A percentile compares a stretch with the other conserved stretches of the same genome.
Evolutionary conservation across 352 stramenopile species (phyloP).

Genomic region (Globisporangium cylindrosporum): DNA sequence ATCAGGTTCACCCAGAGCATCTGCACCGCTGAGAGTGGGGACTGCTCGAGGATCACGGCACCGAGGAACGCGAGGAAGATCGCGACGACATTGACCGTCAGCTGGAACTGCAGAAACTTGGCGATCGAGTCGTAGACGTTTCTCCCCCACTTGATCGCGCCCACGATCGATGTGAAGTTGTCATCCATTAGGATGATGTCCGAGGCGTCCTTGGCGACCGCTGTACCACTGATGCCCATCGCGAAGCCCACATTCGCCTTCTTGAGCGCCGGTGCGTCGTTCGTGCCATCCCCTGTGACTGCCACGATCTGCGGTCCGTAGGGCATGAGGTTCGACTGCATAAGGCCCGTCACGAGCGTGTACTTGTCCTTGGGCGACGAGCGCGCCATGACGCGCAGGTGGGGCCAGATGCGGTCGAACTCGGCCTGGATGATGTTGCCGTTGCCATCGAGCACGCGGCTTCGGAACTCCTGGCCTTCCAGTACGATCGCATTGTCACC

Average conservation of each 20-base stretch:
- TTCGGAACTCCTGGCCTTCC: constrained; percentile 66
- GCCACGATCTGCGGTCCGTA: constrained; percentile 89
- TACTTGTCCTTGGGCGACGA: constrained; percentile 97
- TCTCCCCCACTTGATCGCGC: constrained; percentile 94
- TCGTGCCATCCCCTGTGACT: constrained; percentile 96
- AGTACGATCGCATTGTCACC: constrained; percentile 60
- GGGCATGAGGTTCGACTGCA: constrained; percentile 73
- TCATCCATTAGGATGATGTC: constrained; percentile 98
- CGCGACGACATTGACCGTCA: constrained; percentile 96
- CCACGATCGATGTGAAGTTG: constrained; percentile 96
- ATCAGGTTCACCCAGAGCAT: constrained; percentile 99
- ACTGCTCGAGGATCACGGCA: constrained; percentile 71
- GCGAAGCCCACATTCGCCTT: constrained; percentile 96
- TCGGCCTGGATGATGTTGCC: constrained; percentile 77
- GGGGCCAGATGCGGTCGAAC: constrained; percentile 93
- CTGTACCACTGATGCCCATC: constrained; percentile 96
- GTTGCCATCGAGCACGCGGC: constrained; percentile 57
- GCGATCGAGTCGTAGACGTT: constrained; percentile 97
- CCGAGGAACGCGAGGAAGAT: constrained; percentile 92
- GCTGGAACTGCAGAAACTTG: constrained; percentile 98
- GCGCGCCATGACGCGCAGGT: constrained; percentile 89
- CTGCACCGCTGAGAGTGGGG: constrained; percentile 94
- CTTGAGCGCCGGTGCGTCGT: constrained; percentile 96
- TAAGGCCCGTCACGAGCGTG: constrained; percentile 93
- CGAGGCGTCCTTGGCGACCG: constrained; percentile 93